A percentile compares a stretch with the other conserved stretches of the same genome.
phyloP scores from a whole-genome alignment of 2,329 filamentous ascomycete genomes.

The Zalaria sp. region DNA sequence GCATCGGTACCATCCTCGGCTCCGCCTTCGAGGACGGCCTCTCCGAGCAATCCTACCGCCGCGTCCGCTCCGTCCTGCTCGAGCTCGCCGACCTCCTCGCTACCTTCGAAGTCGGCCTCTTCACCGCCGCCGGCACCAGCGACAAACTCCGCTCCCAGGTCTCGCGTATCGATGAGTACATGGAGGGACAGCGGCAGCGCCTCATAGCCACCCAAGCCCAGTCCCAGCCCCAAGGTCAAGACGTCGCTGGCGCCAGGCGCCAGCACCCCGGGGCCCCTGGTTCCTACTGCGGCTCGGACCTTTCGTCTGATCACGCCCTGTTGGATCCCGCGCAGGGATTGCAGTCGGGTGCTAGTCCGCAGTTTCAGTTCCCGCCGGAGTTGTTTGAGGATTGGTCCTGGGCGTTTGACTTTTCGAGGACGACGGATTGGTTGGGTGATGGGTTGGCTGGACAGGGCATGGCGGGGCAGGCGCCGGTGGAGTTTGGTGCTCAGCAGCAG shows the following conservation, averaged over 20 bases:
- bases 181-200: conserved; percentile 11
- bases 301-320: no score
- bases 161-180: conserved; percentile 30
- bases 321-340: not conserved
- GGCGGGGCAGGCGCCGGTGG: no score
- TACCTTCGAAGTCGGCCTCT: conserved; percentile 27
- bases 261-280: no score
- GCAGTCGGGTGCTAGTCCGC: conserved; percentile 6
- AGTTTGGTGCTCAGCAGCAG: no score
- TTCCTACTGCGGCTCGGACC: no score
- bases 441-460: no score
- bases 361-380: conserved; percentile 27
- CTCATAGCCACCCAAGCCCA: not conserved
- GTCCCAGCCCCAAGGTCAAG: not conserved
- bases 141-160: conserved; percentile 26
- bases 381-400: conserved; percentile 29
- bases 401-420: conserved; percentile 12
- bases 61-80: conserved; percentile 27
- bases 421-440: no score
- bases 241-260: not conserved
- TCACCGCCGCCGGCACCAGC: conserved; percentile 24
- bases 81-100: conserved; percentile 32
- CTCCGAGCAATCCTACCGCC: conserved; percentile 27
- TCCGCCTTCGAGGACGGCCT: conserved; percentile 31
- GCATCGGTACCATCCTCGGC: conserved; percentile 36